Evolutionary conservation across 495 filamentous ascomycete genomes (phyloP), one percentile per base, ranked within the genome.

Genomic region (Tuber aestivum): DNA sequence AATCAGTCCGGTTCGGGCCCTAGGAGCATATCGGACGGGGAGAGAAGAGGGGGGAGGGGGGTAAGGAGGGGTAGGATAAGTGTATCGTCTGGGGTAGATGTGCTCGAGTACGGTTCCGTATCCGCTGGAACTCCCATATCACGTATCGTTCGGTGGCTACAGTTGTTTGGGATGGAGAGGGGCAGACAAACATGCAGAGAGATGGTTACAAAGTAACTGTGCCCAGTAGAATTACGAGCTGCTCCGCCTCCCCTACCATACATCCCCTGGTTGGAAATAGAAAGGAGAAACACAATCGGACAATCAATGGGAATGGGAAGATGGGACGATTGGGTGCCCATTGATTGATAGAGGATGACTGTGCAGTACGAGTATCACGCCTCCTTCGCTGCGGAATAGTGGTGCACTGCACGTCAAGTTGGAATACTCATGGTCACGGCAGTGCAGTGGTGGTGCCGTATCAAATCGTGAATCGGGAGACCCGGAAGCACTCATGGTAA

Each of bases 61-160:
- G n/a, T n/a, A n/a, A n/a, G n/a, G n/a, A 18, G 56, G 56, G 12
- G 56, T 65, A 65, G n/a, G 23, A 27, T 14, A 32, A 65, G n/a
- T 32, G 56, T 65, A 65, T 65, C 56, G 56, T 32, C 27, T 65
- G 56, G 56, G 42, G 42, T 8, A 65, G 56, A 65, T 65, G 56
- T 65, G 56, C n/a, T 27, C n/a, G n/a, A n/a, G n/a, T n/a, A n/a
- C n/a, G n/a, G 56, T 65, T 65, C 56, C 56, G n/a, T 65, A 65
- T 65, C 56, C 3, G 23, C 27, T 16, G n/a, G 10, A 14, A 12
- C 18, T 65, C 27, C n/a, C 9, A n/a, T 56, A n/a, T 7, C 48
- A 56, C n/a, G 3, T 50, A 50, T 50, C 45, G 6, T 65, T 65
- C n/a, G n/a, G n/a, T n/a, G n/a, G n/a, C n/a, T n/a, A n/a, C n/a